Conservation (phyloP, 2,329 filamentous ascomycete genomes). For the Hymenoscyphus scutula region DNA sequence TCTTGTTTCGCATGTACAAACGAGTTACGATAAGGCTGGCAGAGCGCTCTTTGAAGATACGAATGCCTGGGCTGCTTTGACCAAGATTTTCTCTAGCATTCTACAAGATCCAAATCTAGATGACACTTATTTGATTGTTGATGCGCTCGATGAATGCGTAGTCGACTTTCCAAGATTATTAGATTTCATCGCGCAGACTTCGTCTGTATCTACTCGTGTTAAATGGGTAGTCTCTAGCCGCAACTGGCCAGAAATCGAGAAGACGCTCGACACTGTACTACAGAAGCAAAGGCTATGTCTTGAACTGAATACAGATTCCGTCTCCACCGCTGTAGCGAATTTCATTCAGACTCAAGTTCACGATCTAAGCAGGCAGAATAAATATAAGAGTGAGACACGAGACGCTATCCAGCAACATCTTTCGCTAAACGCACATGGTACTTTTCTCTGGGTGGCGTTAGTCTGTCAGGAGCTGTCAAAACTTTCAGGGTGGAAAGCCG, state of each 20-base stretch:
- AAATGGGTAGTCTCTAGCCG: slow-evolving; percentile 9
- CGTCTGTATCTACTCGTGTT: not conserved
- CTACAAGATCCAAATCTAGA: too few relatives aligned
- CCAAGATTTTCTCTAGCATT: too few relatives aligned
- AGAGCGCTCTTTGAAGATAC: too few relatives aligned
- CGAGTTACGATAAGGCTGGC: slow-evolving; percentile 35
- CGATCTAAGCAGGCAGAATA: slow-evolving; percentile 35
- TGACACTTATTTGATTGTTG: too few relatives aligned
- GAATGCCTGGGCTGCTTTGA: too few relatives aligned
- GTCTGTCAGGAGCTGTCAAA: not conserved
- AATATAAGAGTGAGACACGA: too few relatives aligned
- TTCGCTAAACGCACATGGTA: not conserved
- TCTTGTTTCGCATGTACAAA: slow-evolving; percentile 37
- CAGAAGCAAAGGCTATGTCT: not conserved
- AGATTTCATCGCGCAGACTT: not conserved
- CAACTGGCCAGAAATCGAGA: slow-evolving; percentile 8
- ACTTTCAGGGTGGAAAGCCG: not conserved
- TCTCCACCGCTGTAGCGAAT: not conserved
- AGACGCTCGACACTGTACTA: not conserved
- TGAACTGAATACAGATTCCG: slow-evolving; percentile 2
- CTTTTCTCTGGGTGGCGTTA: slow-evolving; percentile 6
- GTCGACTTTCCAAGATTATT: too few relatives aligned
- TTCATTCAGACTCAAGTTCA: slow-evolving; percentile 20
- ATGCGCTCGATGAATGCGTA: too few relatives aligned
- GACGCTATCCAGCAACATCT: slow-evolving; percentile 32